A percentile compares a stretch with the other conserved stretches of the same genome.
These are phyloP conservation scores for Mortierella alpina DNA, from an alignment of 192 early-diverging fungal genomes.

Conservation along the genomic window DNA sequence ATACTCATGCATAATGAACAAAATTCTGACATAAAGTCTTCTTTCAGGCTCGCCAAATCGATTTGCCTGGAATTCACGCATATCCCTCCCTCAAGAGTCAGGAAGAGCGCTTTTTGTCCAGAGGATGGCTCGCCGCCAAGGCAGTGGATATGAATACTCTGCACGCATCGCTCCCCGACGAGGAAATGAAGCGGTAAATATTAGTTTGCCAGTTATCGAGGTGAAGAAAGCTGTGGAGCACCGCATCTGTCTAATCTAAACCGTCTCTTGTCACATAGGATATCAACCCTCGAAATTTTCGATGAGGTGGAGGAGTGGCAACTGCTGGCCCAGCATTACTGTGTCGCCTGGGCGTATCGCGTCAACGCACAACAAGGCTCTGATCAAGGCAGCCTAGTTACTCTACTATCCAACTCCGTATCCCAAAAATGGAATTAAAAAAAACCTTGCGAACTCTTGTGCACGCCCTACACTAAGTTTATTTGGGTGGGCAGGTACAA, in stretches of 20 bases:
- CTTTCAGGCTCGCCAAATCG: constrained; percentile 71
- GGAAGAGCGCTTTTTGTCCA: constrained; percentile 68
- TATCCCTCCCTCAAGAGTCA: constrained; percentile 82
- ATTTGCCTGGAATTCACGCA: constrained; percentile 78
- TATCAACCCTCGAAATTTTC: constrained; percentile 83
- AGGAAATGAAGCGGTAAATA: constrained; percentile 52
- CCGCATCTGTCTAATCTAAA: background rate
- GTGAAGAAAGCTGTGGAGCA: background rate
- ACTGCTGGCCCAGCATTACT: constrained; percentile 87
- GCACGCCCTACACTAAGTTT: too few species aligned
- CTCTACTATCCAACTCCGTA: constrained; percentile 16
- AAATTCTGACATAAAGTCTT: background rate
- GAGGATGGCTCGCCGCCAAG: constrained; percentile 68
- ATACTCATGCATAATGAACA: too few species aligned
- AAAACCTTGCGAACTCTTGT: background rate
- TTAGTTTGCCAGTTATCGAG: background rate
- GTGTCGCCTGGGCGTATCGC: constrained; percentile 79
- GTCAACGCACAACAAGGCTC: background rate
- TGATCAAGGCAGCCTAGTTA: background rate
- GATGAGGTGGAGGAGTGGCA: constrained; percentile 95
- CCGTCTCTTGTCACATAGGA: constrained; percentile 48
- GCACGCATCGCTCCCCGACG: constrained; percentile 57
- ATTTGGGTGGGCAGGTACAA: too few species aligned
- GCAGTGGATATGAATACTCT: constrained; percentile 73
- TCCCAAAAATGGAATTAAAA: constrained; percentile 1